Evolutionary conservation across 371 early-diverging fungal species (phyloP), one percentile per base, ranked within the genome.

Genomic region (Apophysomyces sp.): DNA sequence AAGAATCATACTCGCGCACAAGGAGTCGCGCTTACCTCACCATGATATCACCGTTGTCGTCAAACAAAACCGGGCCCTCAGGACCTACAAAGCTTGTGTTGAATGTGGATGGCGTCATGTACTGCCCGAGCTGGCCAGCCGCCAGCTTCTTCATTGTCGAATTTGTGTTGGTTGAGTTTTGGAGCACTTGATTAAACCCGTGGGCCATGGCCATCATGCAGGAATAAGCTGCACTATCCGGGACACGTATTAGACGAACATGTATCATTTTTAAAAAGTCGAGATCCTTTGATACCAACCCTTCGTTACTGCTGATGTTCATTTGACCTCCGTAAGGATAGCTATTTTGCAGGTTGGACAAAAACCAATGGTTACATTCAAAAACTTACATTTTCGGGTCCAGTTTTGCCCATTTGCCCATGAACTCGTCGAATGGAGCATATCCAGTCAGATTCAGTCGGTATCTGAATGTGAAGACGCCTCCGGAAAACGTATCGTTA

Each of bases 11-110:
- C n/a, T n/a, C n/a, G n/a, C n/a, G n/a, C n/a, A n/a, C n/a, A n/a
- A n/a, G n/a, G n/a, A n/a, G n/a, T n/a, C 41, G 13, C 12, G 30
- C 27, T 36, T 73, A 83, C 81, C 76, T 76, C 15, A 67, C 63
- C 21, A 72, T 63, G 4, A 76, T 67, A 65, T 86, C 86, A 1
- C 86, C 86, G 57, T 80, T 79, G 53, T 77, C 73, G 40, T 84
- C 84, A 66, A 86, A 76, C 21, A 82, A 54, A 62, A 86, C 76
- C 0, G 86, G 86, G 1, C 86, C 86, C 15, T 74, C 77, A 1
- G 86, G 86, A 0, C 86, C 86, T 1, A 79, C 67, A 55, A 79
- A 86, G 26, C 76, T 75, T 3, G 74, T 75, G 32, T 86, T 86
- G 37, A 80, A 80, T 18, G 77, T 52, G 0, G 66, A 59, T 9